These are phyloP conservation scores for Amylostereum areolatum DNA, from an alignment of 1,284 basidiomycete genomes.

Conservation along the genomic window DNA sequence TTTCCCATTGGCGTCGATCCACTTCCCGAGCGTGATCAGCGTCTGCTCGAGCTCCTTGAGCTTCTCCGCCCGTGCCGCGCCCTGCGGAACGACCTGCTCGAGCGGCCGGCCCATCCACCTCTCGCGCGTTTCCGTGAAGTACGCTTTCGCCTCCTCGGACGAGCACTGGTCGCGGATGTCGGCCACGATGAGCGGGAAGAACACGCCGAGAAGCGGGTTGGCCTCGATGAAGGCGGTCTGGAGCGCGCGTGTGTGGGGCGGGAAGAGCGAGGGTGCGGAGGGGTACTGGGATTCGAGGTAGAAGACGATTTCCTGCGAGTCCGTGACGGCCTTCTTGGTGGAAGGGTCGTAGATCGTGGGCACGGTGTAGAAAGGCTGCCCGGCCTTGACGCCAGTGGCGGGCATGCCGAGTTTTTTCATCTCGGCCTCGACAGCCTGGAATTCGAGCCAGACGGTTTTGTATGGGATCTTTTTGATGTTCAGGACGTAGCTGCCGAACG, in stretches of 20 bases:
- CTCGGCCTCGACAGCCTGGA: neutral
- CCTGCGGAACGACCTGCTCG: neutral
- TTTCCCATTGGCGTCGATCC: neutral
- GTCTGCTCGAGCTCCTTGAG: neutral
- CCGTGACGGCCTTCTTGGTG: neutral
- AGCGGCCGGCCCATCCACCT: neutral
- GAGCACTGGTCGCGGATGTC: neutral
- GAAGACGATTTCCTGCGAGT: neutral
- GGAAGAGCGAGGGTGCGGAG: neutral
- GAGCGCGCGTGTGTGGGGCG: neutral
- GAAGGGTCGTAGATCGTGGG: neutral
- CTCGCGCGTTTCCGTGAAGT: neutral
- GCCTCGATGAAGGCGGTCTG: neutral
- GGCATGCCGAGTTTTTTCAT: neutral
- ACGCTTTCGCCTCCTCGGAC: neutral
- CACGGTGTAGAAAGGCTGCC: neutral
- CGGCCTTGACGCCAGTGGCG: neutral
- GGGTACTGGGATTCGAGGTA: slow-evolving; percentile 1
- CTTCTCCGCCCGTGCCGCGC: neutral
- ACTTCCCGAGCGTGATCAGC: neutral
- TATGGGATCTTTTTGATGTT: neutral
- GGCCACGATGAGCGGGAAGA: neutral
- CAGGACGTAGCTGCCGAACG: neutral
- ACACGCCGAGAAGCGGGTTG: neutral
- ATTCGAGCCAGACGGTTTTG: neutral